Evolutionary conservation across 169 alveolate species (phyloP).

Genomic region (Plasmodium knowlesi): DNA sequence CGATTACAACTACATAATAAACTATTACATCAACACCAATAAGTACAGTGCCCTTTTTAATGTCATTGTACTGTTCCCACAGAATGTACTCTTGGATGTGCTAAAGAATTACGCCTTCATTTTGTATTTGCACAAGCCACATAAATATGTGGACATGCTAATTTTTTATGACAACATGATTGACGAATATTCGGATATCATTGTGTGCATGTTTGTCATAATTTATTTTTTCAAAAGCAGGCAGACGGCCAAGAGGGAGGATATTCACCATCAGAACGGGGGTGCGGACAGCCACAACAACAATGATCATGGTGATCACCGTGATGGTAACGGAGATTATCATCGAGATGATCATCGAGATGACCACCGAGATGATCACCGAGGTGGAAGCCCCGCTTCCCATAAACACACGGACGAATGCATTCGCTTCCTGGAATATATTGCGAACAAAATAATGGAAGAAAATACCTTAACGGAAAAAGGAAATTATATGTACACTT

Average conservation of each 20-base stretch:
- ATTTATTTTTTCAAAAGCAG: constrained; percentile 40
- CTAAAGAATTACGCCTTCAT: constrained; percentile 54
- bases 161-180: constrained; percentile 57
- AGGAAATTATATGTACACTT: constrained; percentile 68
- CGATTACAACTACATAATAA: constrained; percentile 63
- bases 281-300: not conserved
- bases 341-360: not conserved
- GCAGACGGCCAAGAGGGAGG: not conserved
- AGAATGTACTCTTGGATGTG: constrained; percentile 54
- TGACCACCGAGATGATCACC: not conserved
- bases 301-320: not conserved
- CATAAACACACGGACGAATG: constrained; percentile 54
- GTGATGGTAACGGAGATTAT: not conserved
- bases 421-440: constrained; percentile 51
- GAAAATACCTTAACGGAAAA: constrained; percentile 50
- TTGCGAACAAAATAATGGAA: constrained; percentile 47
- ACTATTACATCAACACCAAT: constrained; percentile 59
- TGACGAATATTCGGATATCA: constrained; percentile 50
- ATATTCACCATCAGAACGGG: too few relatives aligned
- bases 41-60: constrained; percentile 51
- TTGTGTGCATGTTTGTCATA: constrained; percentile 63
- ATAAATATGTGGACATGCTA: constrained; percentile 44
- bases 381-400: not conserved
- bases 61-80: constrained; percentile 53
- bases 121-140: constrained; percentile 60